Evolutionary conservation across 331 rosid species (phyloP), one percentile per base, ranked within the genome.

Genomic region (Cucumis variabilis): DNA sequence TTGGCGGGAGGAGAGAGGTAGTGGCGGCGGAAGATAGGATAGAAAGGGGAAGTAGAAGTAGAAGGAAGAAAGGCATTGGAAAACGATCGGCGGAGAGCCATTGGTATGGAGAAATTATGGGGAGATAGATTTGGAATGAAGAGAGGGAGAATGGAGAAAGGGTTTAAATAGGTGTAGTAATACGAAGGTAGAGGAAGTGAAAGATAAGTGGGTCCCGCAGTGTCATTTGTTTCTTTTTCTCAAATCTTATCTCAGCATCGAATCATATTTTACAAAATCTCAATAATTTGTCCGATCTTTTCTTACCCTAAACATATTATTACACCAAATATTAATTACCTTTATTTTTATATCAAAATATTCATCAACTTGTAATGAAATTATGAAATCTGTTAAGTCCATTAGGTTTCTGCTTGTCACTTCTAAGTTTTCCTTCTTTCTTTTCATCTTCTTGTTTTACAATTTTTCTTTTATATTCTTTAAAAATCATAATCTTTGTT

Each of bases 21-120:
- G 14, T 89, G 89, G 60, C 94, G 92, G 86, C 86, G 94, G 90
- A 88, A 88, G 71, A 28, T 87, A 2, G 16, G 9, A 78, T 24
- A 2, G 58, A 75, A 10, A 78, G 62, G 51, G 12, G 88, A 28
- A 37, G 44, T 37, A 2, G 44, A 37, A 37, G 48, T 8, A 11
- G 48, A 25, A 6, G 65, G 23, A 15, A 46, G 55, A 8, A 48
- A 46, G 77, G 68, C 67, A 53, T 48, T 46, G 74, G 66, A 76
- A 30, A 76, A 3, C 1, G 67, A 11, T 25, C 88, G 19, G 30
- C 85, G 85, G 46, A 77, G 50, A 50, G 85, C 85, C 88, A 86
- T 86, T 65, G 65, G 46, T 41, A 44, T 44, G 48, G 66, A n/a
- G 80, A 30, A 85, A 25, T 70, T 48, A 85, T 80, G 80, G 66